Conservation (phyloP, 2,329 filamentous ascomycete species). For the Trichoderma asperellum region DNA sequence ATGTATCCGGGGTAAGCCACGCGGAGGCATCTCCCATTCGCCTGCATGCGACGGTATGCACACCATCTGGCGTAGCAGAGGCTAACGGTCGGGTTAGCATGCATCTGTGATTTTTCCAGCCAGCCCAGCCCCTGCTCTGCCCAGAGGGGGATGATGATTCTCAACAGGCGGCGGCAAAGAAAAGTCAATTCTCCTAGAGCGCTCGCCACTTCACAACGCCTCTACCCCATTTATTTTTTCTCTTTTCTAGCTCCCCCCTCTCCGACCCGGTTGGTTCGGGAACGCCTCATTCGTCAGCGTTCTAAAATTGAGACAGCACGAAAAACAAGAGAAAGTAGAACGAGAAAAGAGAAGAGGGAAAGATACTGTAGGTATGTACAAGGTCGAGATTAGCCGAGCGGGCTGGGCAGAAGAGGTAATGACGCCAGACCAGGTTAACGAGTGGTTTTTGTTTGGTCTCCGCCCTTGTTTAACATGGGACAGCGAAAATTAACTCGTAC, state of each 20-base stretch:
- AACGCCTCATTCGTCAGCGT: slow-evolving; percentile 23
- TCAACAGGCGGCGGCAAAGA: not conserved
- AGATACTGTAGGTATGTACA: not conserved
- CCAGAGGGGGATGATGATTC: not conserved
- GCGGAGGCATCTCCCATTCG: slow-evolving; percentile 20
- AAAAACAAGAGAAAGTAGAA: not conserved
- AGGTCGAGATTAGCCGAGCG: slow-evolving; percentile 17
- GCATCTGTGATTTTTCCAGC: not conserved
- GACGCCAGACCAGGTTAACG: slow-evolving; percentile 8
- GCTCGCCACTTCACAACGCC: slow-evolving; percentile 3
- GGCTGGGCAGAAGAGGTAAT: not conserved
- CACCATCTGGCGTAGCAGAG: slow-evolving; percentile 11
- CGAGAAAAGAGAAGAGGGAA: not conserved
- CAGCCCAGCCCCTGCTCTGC: not conserved
- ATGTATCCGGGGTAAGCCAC: slow-evolving; percentile 28
- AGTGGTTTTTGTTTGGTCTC: slow-evolving; percentile 6
- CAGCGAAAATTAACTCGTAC: not conserved
- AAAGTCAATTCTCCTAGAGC: slow-evolving; percentile 15
- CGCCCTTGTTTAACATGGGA: not conserved
- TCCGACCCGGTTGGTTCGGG: not conserved
- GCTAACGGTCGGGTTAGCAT: not conserved
- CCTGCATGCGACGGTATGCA: slow-evolving; percentile 21
- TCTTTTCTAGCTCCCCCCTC: not conserved
- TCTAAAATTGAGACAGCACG: not conserved
- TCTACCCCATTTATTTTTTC: slow-evolving; percentile 5